phyloP scores from a whole-genome alignment of 805 yeast species.

The Candida hispaniensis region DNA sequence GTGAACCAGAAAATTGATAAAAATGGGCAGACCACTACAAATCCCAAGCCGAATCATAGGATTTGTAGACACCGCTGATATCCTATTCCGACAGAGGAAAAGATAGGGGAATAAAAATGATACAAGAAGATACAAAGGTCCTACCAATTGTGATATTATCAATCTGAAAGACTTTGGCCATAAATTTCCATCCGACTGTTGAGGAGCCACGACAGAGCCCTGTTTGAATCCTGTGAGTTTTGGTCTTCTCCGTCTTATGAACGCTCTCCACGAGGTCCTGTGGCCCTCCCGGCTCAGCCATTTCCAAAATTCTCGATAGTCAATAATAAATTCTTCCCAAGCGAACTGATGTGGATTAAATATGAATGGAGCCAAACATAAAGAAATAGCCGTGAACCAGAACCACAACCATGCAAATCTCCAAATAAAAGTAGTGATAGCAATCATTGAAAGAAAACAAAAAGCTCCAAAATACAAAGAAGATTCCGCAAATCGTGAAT shows the following conservation, averaged over 20 bases:
- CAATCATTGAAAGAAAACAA: conserved; percentile 42
- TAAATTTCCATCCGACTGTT: conserved; percentile 34
- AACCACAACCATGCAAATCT: conserved; percentile 82
- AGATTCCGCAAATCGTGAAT: conserved; percentile 58
- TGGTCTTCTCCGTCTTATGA: conserved; percentile 54
- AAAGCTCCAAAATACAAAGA: conserved; percentile 55
- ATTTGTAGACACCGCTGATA: conserved; percentile 31
- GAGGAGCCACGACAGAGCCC: conserved; percentile 42
- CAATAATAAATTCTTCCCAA: conserved; percentile 79
- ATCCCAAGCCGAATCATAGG: conserved; percentile 46
- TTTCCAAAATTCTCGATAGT: conserved; percentile 68
- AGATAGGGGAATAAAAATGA: conserved; percentile 49
- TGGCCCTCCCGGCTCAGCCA: conserved; percentile 69
- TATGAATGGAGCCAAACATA: conserved; percentile 75
- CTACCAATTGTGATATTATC: conserved; percentile 55
- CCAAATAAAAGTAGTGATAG: conserved; percentile 56
- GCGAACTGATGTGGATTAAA: conserved; percentile 94
- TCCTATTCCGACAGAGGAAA: conserved; percentile 54
- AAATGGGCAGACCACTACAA: conserved; percentile 23
- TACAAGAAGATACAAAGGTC: conserved; percentile 48
- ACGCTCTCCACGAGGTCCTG: conserved; percentile 57
- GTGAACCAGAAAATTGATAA: conserved; percentile 21
- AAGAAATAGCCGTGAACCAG: conserved; percentile 79
- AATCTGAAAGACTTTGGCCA: conserved; percentile 63
- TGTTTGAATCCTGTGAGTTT: conserved; percentile 76